These are phyloP conservation scores for Sclerotinia glacialis DNA, from an alignment of 2,329 filamentous ascomycete genomes.

Conservation along the genomic window DNA sequence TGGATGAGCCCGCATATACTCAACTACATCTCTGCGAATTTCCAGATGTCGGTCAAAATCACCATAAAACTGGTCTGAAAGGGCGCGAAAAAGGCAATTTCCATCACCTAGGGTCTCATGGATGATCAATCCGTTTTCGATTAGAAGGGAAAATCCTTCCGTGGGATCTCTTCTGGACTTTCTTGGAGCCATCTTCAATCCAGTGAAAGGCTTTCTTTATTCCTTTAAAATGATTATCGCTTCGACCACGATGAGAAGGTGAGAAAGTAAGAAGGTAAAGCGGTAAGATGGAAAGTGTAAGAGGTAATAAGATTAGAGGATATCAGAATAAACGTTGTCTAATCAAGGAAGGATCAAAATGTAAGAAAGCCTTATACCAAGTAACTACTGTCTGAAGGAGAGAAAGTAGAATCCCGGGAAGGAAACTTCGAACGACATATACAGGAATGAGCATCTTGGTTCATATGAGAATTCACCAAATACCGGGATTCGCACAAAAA, in stretches of 20 bases:
- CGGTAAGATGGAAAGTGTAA: not conserved
- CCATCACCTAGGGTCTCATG: conserved; percentile 60
- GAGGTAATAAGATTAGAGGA: not conserved
- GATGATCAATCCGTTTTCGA: conserved; percentile 56
- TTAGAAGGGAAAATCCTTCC: conserved; percentile 55
- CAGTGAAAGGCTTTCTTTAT: no score
- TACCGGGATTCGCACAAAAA: no score
- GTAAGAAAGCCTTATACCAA: no score
- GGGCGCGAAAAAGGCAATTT: conserved; percentile 67
- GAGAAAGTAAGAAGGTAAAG: no score
- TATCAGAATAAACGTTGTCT: not conserved
- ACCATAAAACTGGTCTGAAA: conserved; percentile 65
- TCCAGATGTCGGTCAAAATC: conserved; percentile 54
- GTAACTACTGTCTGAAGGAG: no score
- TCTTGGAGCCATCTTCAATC: not conserved
- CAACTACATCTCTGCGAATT: conserved; percentile 58
- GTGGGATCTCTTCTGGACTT: not conserved
- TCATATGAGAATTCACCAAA: no score
- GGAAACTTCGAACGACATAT: no score
- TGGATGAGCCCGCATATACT: conserved; percentile 59
- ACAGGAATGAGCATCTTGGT: no score
- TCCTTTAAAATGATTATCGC: no score
- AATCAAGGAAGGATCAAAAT: no score
- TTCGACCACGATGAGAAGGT: no score
- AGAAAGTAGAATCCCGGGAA: no score